A percentile compares a stretch with the other conserved stretches of the same genome.
Evolutionary conservation across 1,284 basidiomycete genomes (phyloP).

Genomic region (Trichosporon sp.): DNA sequence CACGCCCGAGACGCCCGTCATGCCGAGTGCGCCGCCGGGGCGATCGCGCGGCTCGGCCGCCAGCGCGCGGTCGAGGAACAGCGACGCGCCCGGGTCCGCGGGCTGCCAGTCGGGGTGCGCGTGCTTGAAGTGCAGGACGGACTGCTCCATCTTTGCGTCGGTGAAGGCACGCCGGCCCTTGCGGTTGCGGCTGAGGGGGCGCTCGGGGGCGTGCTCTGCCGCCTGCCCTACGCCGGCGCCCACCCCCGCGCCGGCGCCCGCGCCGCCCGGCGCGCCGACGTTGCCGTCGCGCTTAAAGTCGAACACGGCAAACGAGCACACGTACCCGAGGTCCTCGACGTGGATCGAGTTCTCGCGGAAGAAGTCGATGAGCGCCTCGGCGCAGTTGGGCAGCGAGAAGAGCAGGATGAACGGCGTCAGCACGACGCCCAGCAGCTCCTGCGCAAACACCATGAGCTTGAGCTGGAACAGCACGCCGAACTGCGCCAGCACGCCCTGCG

Average conservation of each 20-base stretch:
- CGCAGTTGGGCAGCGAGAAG: slow-evolving; percentile 82
- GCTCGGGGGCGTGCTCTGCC: neutral
- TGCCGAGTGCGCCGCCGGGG: neutral
- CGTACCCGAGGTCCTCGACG: slow-evolving; percentile 91
- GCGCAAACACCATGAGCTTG: slow-evolving; percentile 78
- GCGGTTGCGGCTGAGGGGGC: neutral
- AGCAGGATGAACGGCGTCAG: slow-evolving; percentile 91
- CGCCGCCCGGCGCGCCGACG: slow-evolving; percentile 54
- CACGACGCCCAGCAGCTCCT: slow-evolving; percentile 84
- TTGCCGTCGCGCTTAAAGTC: slow-evolving; percentile 91
- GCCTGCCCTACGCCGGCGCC: too few relatives aligned
- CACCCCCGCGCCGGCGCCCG: neutral
- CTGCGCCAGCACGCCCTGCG: slow-evolving; percentile 78
- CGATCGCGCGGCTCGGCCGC: slow-evolving; percentile 47
- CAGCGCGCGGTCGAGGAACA: slow-evolving; percentile 77
- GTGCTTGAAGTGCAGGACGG: slow-evolving; percentile 91
- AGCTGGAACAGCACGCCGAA: slow-evolving; percentile 85
- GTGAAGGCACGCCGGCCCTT: slow-evolving; percentile 46
- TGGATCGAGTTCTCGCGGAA: slow-evolving; percentile 96
- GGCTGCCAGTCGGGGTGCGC: slow-evolving; percentile 94
- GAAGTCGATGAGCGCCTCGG: slow-evolving; percentile 86
- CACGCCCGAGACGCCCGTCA: neutral
- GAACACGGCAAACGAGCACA: slow-evolving; percentile 97
- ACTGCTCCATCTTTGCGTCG: slow-evolving; percentile 98
- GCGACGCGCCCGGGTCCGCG: slow-evolving; percentile 72